phyloP scores from a whole-genome alignment of 306 rosid genomes.

The Dicorynia guianensis region DNA sequence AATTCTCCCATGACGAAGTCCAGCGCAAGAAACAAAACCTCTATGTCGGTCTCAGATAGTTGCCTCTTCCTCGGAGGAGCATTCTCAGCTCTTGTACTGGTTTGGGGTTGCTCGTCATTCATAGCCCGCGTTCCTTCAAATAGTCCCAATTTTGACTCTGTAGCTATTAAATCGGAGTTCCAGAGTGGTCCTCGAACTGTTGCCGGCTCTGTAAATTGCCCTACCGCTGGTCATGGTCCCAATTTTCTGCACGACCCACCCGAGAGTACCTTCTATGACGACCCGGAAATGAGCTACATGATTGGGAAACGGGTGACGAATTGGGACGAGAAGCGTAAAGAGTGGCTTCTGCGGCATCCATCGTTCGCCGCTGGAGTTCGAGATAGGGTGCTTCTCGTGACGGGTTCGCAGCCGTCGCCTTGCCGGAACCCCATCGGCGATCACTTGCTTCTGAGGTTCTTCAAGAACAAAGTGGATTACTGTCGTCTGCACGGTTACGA shows the following conservation, averaged over 20 bases:
- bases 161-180: not conserved
- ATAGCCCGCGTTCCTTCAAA: slow-evolving; percentile 41
- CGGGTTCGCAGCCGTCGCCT: slow-evolving; percentile 81
- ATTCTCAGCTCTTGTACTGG: slow-evolving; percentile 57
- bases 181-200: not conserved
- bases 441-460: slow-evolving; percentile 64
- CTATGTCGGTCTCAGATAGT: slow-evolving; percentile 52
- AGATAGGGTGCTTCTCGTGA: slow-evolving; percentile 53
- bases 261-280: slow-evolving; percentile 67
- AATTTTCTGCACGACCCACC: slow-evolving; percentile 53
- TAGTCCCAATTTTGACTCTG: slow-evolving; percentile 7
- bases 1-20: slow-evolving; percentile 59
- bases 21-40: slow-evolving; percentile 48
- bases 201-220: slow-evolving; percentile 6
- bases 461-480: slow-evolving; percentile 91
- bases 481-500: slow-evolving; percentile 76
- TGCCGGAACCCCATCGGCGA: slow-evolving; percentile 83
- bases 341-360: slow-evolving; percentile 71
- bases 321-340: slow-evolving; percentile 77
- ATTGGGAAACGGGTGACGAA: slow-evolving; percentile 53
- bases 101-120: slow-evolving; percentile 65
- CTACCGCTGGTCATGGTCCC: slow-evolving; percentile 4
- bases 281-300: slow-evolving; percentile 63
- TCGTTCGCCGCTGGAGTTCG: slow-evolving; percentile 49
- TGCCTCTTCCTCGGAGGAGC: slow-evolving; percentile 70